Conservation (phyloP, 1,139 yeast species). For the Wickerhamomyces sp. region DNA sequence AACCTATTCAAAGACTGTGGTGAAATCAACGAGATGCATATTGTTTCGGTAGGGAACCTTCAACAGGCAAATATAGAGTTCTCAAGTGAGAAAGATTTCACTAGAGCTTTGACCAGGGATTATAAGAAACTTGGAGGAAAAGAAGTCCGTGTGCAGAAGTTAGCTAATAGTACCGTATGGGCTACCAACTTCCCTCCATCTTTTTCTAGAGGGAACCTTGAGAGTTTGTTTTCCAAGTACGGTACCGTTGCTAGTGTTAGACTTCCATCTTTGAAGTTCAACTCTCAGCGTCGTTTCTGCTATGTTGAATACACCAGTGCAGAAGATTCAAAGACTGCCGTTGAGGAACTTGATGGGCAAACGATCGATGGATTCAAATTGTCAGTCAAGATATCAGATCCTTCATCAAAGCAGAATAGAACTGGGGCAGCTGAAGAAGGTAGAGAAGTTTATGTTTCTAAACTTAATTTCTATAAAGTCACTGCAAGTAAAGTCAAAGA, state of each 20-base stretch:
- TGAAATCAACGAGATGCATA: constrained; percentile 33
- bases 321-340: constrained; percentile 46
- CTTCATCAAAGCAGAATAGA: constrained; percentile 35
- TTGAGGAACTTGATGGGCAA: constrained; percentile 37
- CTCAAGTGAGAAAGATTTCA: constrained; percentile 40
- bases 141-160: constrained; percentile 42
- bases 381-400: constrained; percentile 56
- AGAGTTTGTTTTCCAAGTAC: constrained; percentile 35
- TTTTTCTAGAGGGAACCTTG: constrained; percentile 37
- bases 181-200: constrained; percentile 71
- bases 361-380: constrained; percentile 31
- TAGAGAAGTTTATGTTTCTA: constrained; percentile 49
- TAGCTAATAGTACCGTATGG: constrained; percentile 50
- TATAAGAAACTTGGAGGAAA: constrained; percentile 40
- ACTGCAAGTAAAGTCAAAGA: constrained; percentile 26
- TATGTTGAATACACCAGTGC: constrained; percentile 56
- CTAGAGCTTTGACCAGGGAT: constrained; percentile 59
- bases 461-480: constrained; percentile 41
- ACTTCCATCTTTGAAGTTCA: constrained; percentile 59
- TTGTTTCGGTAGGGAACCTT: constrained; percentile 25
- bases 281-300: constrained; percentile 64
- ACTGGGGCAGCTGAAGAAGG: constrained; percentile 45
- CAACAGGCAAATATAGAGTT: constrained; percentile 54
- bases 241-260: constrained; percentile 51
- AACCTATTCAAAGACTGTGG: constrained; percentile 63